These are phyloP conservation scores for Collybia sp. DNA, from an alignment of 768 basidiomycete species.

Conservation along the genomic window DNA sequence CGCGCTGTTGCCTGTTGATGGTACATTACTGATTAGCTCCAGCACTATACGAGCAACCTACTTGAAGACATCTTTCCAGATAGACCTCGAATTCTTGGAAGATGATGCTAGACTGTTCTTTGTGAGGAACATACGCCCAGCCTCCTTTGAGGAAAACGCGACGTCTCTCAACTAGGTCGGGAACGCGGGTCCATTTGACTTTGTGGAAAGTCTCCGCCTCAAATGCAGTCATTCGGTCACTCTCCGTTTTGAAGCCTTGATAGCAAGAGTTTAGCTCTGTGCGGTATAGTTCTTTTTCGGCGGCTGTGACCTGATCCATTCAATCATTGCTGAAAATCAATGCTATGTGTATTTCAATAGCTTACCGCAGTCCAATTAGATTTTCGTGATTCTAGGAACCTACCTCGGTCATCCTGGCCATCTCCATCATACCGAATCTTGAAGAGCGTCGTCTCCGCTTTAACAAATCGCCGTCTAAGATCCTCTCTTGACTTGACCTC, in stretches of 20 bases:
- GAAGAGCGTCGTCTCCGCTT: conserved; percentile 85
- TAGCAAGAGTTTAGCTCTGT: conserved; percentile 48
- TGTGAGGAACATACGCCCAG: conserved; percentile 83
- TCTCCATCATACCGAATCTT: conserved; percentile 73
- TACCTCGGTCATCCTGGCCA: conserved; percentile 46
- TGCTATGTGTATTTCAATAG: conserved; percentile 4
- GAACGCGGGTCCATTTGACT: conserved; percentile 94
- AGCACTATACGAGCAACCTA: conserved; percentile 22
- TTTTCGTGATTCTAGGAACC: conserved; percentile 60
- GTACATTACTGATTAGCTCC: neutral
- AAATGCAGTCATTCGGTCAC: conserved; percentile 28
- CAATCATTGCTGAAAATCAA: neutral
- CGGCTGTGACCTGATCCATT: conserved; percentile 38
- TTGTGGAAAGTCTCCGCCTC: conserved; percentile 70
- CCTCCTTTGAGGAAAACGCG: conserved; percentile 75
- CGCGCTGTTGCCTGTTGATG: conserved; percentile 69
- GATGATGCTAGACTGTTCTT: conserved; percentile 79
- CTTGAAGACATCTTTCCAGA: conserved; percentile 74
- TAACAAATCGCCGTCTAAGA: conserved; percentile 80
- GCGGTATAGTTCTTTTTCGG: conserved; percentile 48
- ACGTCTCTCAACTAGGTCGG: conserved; percentile 83
- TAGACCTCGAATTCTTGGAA: conserved; percentile 79
- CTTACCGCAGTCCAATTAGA: conserved; percentile 64
- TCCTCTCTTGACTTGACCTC: conserved; percentile 63
- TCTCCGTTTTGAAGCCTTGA: conserved; percentile 28